Base-by-base conservation (phyloP, 108 stramenopile genomes). In the Nitzschia sp. region DNA sequence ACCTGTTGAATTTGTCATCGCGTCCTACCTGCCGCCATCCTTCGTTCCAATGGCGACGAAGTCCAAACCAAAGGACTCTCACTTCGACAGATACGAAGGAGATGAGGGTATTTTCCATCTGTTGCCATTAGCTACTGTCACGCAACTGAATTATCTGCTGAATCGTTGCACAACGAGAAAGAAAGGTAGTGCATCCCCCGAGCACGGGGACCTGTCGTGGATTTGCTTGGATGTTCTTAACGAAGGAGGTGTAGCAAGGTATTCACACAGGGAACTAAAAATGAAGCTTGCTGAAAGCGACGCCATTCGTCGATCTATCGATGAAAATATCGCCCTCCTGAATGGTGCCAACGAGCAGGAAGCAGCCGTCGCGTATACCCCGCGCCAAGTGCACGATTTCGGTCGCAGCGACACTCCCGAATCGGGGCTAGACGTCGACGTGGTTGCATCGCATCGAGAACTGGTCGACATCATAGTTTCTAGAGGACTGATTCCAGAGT, bases 1-100 rank as follows among this genome's bases (percentile, higher is more conserved):
- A 71, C 72, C 72, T 1, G 54, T 76, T 27, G 68, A 69, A 59
- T 71, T 82, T 32, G 18, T 82, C 35, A 64, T 82, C 27, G 66
- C 72, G 28, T 77, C 72, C 3, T 82, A 82, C 48, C 45, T 71
- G 17, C 82, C 82, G 46, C 18, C 49, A 0, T 34, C 55, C 17
- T 68, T 68, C 26, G 42, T 46, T 13, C 26, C 58, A 21, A 54
- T 17, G 21, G 53, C 55, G 6, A 4, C 55, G 11, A 30, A 15
- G 9, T 66, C 15, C 46, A 53, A 49, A 0, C 62, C 49, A 13
- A 71, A 70, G 31, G 35, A 56, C 33, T 26, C 30, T 61, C 33
- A 19, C 1, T 49, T 46, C 15, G 59, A 57, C 54, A 36, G 51
- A 46, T 56, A 56, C n/a, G 45, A 35, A 1, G 56, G 54, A 3